Base-by-base conservation (phyloP, 768 basidiomycete species). In the Lentinula aciculospora region DNA sequence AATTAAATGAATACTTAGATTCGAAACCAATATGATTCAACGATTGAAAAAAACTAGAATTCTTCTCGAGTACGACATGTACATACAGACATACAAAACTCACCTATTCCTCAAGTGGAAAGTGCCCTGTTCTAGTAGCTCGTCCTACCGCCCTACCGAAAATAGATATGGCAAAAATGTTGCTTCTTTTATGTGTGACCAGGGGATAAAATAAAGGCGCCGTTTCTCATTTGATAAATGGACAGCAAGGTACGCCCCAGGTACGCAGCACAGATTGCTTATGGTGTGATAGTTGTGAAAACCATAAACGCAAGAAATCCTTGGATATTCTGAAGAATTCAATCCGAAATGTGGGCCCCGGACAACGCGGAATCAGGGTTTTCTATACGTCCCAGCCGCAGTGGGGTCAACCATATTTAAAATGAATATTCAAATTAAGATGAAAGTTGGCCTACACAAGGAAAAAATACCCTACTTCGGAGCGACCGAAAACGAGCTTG, bases 51-150 rank as follows among this genome's bases (percentile, higher is more conserved):
- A 23, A 36, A 25, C 25, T 21, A 36, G 27, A 51, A 17, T 17
- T 28, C 28, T 19, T 34, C 19, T 34, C 31, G 15, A 19, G 19
- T 50, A 21, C 49, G 19, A 50, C n/a, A 31, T 21, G 6, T 25
- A 12, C 46, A 48, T n/a, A n/a, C n/a, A n/a, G n/a, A n/a, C n/a
- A n/a, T 50, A n/a, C 31, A 50, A 42, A 53, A 54, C 37, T 39
- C 29, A 56, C 42, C 54, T 56, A 44, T 56, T 46, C 54, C 54
- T 40, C 15, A 46, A 56, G 2, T 27, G 54, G 54, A 27, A 56
- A 46, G 40, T 6, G 40, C 15, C 21, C 28, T 15, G 31, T 29
- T 10, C 25, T 53, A n/a, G n/a, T n/a, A n/a, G n/a, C n/a, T n/a
- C n/a, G n/a, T n/a, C n/a, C n/a, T n/a, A n/a, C n/a, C n/a, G n/a